A percentile compares a stretch with the other conserved stretches of the same genome.
phyloP scores from a whole-genome alignment of 208 protist species.

The Wallacemonas collosoma region DNA sequence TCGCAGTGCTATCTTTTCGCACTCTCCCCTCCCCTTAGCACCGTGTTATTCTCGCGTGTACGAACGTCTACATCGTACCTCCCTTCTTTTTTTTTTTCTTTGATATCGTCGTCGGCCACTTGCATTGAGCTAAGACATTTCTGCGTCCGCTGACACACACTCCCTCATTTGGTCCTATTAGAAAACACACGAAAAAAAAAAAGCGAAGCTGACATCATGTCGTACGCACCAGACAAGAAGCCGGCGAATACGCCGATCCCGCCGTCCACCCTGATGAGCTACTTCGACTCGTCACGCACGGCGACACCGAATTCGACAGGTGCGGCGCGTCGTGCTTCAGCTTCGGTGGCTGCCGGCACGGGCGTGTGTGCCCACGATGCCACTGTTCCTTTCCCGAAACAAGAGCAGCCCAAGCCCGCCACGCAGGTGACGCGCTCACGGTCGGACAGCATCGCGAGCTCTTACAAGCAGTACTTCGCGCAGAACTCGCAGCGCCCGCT shows the following conservation, averaged over 20 bases:
- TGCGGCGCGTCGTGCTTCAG: neutral
- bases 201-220: neutral
- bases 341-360: neutral
- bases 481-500: neutral
- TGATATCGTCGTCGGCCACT: no score
- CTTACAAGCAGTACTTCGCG: conserved; percentile 19
- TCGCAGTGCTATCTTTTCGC: no score
- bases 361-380: conserved; percentile 12
- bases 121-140: no score
- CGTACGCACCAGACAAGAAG: conserved; percentile 1
- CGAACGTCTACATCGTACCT: no score
- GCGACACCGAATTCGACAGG: neutral
- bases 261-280: conserved; percentile 15
- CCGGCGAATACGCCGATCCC: neutral
- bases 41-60: no score
- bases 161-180: no score
- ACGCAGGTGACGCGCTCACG: neutral
- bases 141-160: no score
- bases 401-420: neutral
- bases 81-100: no score
- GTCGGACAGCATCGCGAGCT: conserved; percentile 18
- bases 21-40: no score
- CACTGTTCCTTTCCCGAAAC: neutral
- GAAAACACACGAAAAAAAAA: no score
- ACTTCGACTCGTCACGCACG: conserved; percentile 6